Evolutionary conservation across 768 basidiomycete genomes (phyloP).

Genomic region (Pleurotus eryngii): DNA sequence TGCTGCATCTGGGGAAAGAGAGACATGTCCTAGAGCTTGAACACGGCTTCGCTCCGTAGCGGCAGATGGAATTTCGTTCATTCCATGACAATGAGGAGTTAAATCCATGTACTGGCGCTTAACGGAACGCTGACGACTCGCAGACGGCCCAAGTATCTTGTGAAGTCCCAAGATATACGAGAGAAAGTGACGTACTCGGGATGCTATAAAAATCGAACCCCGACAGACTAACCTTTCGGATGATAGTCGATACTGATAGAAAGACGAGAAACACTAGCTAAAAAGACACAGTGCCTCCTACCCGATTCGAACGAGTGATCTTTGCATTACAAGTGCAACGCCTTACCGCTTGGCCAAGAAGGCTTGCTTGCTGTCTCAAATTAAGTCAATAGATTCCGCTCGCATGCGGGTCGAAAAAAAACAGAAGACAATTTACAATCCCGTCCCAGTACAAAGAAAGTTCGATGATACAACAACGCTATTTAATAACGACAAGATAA

Average conservation of each 20-base stretch:
- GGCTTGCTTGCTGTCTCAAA: not conserved
- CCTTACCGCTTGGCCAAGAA: conserved; percentile 8
- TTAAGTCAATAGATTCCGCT: not conserved
- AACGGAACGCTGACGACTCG: too few relatives aligned
- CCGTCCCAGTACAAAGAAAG: too few relatives aligned
- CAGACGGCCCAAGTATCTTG: too few relatives aligned
- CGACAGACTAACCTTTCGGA: too few relatives aligned
- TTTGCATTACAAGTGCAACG: conserved; percentile 8
- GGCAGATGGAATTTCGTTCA: conserved; percentile 17
- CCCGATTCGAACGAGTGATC: conserved; percentile 8
- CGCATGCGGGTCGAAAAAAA: too few relatives aligned
- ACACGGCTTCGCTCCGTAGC: conserved; percentile 12
- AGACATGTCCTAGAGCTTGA: not conserved
- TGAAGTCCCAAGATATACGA: too few relatives aligned
- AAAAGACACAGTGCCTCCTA: conserved; percentile 2
- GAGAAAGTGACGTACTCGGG: too few relatives aligned
- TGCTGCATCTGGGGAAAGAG: conserved; percentile 12
- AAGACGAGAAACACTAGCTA: not conserved
- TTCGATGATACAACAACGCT: too few relatives aligned
- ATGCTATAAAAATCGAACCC: too few relatives aligned
- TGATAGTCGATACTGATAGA: not conserved
- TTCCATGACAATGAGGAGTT: conserved; percentile 10
- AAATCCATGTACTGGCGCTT: not conserved
- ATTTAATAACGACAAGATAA: too few relatives aligned
- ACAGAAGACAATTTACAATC: too few relatives aligned